phyloP scores from a whole-genome alignment of 805 yeast species.

The Maudiozyma bulderi region DNA sequence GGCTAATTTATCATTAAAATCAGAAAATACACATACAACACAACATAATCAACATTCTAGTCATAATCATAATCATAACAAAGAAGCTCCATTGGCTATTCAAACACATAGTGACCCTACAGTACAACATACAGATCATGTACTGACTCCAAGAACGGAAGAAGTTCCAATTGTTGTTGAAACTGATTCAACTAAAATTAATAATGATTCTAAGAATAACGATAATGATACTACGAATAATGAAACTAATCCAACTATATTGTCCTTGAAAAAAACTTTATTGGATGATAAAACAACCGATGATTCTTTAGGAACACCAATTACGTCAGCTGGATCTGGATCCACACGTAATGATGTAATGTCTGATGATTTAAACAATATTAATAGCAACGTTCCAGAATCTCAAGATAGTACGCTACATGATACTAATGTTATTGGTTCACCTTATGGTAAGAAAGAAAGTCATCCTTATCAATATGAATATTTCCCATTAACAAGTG shows the following conservation, averaged over 20 bases:
- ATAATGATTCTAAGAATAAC: background rate
- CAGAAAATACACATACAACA: background rate
- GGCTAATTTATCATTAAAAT: conserved; percentile 5
- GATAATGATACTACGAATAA: background rate
- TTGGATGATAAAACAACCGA: conserved; percentile 8
- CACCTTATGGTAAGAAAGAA: conserved; percentile 1
- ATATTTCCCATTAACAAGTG: conserved; percentile 4
- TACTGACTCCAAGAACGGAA: conserved; percentile 3
- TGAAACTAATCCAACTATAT: conserved; percentile 8
- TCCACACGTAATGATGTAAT: background rate
- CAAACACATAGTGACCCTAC: conserved; percentile 19
- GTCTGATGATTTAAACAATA: too few species aligned
- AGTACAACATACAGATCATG: conserved; percentile 15
- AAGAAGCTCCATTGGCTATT: conserved; percentile 2
- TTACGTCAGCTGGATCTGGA: background rate
- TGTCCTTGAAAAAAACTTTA: conserved; percentile 16
- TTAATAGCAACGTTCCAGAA: background rate
- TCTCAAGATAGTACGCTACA: background rate
- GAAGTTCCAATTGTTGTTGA: background rate
- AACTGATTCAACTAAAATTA: background rate
- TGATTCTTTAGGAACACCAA: background rate
- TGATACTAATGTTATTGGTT: background rate
- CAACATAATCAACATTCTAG: background rate
- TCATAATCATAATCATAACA: background rate
- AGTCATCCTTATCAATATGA: conserved; percentile 10